Conservation (phyloP, 495 filamentous ascomycete genomes). For the Hypoxylon subgilvum region DNA sequence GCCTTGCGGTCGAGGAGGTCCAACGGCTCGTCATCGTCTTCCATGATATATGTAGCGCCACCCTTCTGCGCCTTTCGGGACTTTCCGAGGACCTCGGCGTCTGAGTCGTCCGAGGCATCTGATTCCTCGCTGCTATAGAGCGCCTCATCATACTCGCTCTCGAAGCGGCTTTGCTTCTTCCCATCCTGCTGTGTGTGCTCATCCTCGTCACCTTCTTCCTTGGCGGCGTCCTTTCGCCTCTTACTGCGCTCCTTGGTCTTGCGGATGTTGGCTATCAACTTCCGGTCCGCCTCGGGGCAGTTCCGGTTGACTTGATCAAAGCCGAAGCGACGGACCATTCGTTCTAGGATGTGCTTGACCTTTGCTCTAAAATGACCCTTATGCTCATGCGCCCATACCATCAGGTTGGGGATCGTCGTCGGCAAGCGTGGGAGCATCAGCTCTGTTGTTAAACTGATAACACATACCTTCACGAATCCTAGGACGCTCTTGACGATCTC, state of each 20-base stretch:
- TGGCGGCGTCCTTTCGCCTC: constrained; percentile 76
- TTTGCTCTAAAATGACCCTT: constrained; percentile 94
- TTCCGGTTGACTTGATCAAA: constrained; percentile 74
- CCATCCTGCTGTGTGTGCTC: constrained; percentile 55
- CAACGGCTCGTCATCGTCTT: constrained; percentile 90
- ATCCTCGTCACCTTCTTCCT: constrained; percentile 54
- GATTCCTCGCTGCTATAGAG: constrained; percentile 82
- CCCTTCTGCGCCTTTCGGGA: constrained; percentile 60
- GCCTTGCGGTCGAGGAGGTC: constrained; percentile 89
- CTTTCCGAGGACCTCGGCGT: constrained; percentile 61
- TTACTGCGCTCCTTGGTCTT: constrained; percentile 89
- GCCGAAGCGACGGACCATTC: constrained; percentile 89
- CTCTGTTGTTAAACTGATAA: constrained; percentile 79
- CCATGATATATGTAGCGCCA: constrained; percentile 81
- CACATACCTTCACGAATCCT: constrained; percentile 94
- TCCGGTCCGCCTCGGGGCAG: constrained; percentile 83
- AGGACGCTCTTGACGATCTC: constrained; percentile 93
- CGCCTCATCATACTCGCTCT: constrained; percentile 93
- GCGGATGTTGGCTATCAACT: constrained; percentile 89
- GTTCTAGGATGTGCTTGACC: constrained; percentile 95
- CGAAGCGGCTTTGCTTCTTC: constrained; percentile 67
- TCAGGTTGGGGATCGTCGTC: constrained; percentile 81
- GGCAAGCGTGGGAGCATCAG: constrained; percentile 74
- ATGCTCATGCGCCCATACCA: constrained; percentile 97
- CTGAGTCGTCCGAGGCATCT: constrained; percentile 67